phyloP scores from a whole-genome alignment of 768 basidiomycete species.

The Boletus sp. region DNA sequence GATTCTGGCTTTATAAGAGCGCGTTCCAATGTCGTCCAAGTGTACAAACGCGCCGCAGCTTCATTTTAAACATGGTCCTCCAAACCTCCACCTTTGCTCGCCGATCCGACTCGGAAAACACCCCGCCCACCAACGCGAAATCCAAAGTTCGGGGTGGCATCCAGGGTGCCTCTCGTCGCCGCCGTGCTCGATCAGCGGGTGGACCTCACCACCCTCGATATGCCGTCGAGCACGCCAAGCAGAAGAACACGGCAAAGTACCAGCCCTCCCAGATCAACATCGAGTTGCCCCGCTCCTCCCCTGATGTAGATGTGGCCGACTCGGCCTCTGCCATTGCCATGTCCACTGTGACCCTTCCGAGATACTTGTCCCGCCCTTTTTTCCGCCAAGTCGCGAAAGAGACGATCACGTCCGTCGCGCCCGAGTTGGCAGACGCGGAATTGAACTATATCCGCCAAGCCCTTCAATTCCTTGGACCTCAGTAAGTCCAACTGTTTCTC shows the following conservation, averaged over 20 bases:
- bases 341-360: slow-evolving; percentile 18
- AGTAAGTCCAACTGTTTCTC: slow-evolving; percentile 9
- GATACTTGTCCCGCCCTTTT: slow-evolving; percentile 23
- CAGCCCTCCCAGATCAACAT: slow-evolving; percentile 28
- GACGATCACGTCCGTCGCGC: slow-evolving; percentile 22
- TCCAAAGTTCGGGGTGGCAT: slow-evolving; percentile 29
- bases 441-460: slow-evolving; percentile 28
- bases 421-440: slow-evolving; percentile 26
- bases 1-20: slow-evolving; percentile 26
- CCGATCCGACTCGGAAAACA: slow-evolving; percentile 33
- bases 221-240: slow-evolving; percentile 39
- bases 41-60: neutral
- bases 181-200: slow-evolving; percentile 37
- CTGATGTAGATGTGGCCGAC: slow-evolving; percentile 4
- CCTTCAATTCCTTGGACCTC: slow-evolving; percentile 28
- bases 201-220: slow-evolving; percentile 33
- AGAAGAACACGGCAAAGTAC: slow-evolving; percentile 21
- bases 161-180: slow-evolving; percentile 37
- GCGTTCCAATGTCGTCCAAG: neutral
- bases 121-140: slow-evolving; percentile 24
- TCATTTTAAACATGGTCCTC: slow-evolving; percentile 23
- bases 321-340: slow-evolving; percentile 5
- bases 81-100: slow-evolving; percentile 23
- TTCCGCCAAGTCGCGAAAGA: slow-evolving; percentile 13
- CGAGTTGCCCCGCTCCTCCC: slow-evolving; percentile 24